Conservation (phyloP, 176 grass and related monocot genomes). For the Bothriochloa decipiens region DNA sequence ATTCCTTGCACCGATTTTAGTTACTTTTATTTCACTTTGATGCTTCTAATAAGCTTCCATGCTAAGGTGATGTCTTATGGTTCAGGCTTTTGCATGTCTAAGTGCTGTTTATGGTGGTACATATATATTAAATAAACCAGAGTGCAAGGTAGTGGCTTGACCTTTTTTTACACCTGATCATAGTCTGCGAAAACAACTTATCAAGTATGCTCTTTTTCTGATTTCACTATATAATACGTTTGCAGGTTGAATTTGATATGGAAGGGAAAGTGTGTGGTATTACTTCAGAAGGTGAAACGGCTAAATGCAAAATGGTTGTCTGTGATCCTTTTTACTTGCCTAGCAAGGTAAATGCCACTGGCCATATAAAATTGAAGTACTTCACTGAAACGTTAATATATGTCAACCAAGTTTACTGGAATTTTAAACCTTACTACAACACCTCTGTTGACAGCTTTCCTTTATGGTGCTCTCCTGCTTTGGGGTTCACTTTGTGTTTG, state of each 20-base stretch:
- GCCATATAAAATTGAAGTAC: background rate
- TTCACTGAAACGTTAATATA: constrained; percentile 6
- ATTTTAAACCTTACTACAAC: background rate
- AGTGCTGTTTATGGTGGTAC: constrained; percentile 97
- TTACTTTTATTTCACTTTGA: background rate
- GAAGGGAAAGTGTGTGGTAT: constrained; percentile 89
- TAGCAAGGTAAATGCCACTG: constrained; percentile 63
- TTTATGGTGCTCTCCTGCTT: background rate
- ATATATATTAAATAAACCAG: constrained; percentile 88
- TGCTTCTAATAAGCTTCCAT: constrained; percentile 27
- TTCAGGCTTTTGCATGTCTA: constrained; percentile 86
- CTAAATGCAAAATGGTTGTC: constrained; percentile 86
- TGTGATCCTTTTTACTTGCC: constrained; percentile 94
- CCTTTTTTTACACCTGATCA: background rate
- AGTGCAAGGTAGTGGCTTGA: constrained; percentile 70
- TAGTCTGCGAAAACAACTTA: background rate
- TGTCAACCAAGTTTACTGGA: constrained; percentile 14
- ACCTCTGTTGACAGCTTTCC: background rate
- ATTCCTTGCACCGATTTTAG: background rate
- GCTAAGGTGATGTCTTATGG: constrained; percentile 13
- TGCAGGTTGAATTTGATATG: constrained; percentile 85
- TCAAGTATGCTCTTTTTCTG: background rate
- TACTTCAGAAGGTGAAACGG: constrained; percentile 92
- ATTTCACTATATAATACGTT: background rate
- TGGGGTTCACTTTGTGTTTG: constrained; percentile 21